Evolutionary conservation across 164 flowering plant genomes (phyloP).

Genomic region (Piper betle): DNA sequence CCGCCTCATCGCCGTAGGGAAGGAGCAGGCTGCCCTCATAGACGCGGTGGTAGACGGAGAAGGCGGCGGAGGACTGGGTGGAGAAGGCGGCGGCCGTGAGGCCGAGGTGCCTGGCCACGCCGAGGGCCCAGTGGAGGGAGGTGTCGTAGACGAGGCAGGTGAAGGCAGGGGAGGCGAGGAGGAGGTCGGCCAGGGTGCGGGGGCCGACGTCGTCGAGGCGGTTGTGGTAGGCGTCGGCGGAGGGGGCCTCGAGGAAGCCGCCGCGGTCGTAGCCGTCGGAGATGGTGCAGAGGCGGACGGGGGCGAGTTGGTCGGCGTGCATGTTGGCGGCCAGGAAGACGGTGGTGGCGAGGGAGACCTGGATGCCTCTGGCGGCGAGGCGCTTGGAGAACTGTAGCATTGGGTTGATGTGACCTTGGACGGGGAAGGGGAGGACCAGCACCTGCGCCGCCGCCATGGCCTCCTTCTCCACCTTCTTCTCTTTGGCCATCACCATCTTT

Average conservation of each 20-base stretch:
- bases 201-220: constrained; percentile 10
- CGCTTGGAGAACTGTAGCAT: constrained; percentile 18
- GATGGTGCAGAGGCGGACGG: constrained; percentile 11
- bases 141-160: constrained; percentile 34
- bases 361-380: constrained; percentile 1
- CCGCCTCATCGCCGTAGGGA: constrained; percentile 4
- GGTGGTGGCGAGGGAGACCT: constrained; percentile 14
- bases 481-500: constrained; percentile 1
- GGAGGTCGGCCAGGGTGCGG: constrained; percentile 13
- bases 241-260: constrained; percentile 8
- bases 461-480: neutral
- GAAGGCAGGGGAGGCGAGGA: constrained; percentile 10
- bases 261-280: constrained; percentile 28
- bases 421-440: constrained; percentile 11
- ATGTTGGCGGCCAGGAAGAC: constrained; percentile 5
- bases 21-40: constrained; percentile 2
- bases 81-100: constrained; percentile 29
- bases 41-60: constrained; percentile 14
- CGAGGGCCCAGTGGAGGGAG: constrained; percentile 27
- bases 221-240: constrained; percentile 6
- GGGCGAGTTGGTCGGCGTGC: neutral
- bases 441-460: constrained; percentile 11
- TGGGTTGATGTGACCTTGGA: constrained; percentile 23
- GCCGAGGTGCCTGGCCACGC: constrained; percentile 17
- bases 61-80: constrained; percentile 33